Evolutionary conservation across 1,139 yeast species (phyloP), one percentile per base, ranked within the genome.

Genomic region (Scheffersomyces insectosa): DNA sequence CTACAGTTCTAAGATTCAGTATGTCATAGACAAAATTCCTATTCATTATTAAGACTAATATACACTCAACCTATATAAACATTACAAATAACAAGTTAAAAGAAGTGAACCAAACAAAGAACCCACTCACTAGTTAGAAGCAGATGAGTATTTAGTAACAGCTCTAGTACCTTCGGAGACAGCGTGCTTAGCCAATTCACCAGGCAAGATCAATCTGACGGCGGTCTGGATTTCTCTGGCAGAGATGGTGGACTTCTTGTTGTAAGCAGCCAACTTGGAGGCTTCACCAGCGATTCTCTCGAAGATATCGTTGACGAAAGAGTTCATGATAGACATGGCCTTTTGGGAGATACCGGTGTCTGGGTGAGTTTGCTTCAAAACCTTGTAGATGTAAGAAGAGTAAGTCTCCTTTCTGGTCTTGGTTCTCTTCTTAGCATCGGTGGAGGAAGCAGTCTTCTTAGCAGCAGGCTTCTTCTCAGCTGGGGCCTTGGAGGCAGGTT

Each of bases 141-240:
- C 85, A 67, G 97, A 88, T 66, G 97, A 89, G 85, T 91, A 93
- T 83, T 93, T 93, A 75, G 98, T 91, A 65, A 93, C 98, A 74
- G 99, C 97, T 86, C 97, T 90, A 64, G 98, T 91, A 83, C 98
- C 98, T 79, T 91, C 98, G 63, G 97, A 88, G 65, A 90, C 97
- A 65, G 98, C 97, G 77, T 91, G 98, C 84, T 91, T 93, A 60
- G 99, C 97, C 75, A 93, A 85, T 80, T 93, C 99, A 85, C 99
- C 99, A 59, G 99, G 99, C 66, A 93, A 87, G 78, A 93, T 93
- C 70, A 93, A 86, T 83, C 98, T 88, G 60, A 93, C 99, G 60
- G 99, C 97, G 62, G 98, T 93, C 79, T 93, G 99, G 68, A 93
- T 93, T 79, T 93, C 99, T 82, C 99, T 90, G 50, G 99, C 96